A percentile compares a stretch with the other conserved stretches of the same genome.
Conservation (phyloP, 1,284 basidiomycete genomes). For the Tremellales sp. region DNA sequence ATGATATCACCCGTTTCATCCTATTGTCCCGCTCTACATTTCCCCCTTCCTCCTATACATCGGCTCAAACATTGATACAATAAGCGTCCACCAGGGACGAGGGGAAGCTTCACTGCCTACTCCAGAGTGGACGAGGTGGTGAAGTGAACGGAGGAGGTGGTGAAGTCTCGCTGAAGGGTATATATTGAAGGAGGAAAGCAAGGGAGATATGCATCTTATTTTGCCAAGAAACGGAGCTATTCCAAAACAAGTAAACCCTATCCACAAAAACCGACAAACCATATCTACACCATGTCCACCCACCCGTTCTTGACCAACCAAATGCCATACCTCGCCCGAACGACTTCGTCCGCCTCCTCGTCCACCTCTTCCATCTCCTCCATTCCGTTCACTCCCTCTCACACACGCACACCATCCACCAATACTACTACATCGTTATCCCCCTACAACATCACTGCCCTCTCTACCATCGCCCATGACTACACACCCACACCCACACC, state of each 20-base stretch:
- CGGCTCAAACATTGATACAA: too few relatives aligned
- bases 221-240: too few relatives aligned
- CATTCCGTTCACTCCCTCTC: neutral
- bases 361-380: neutral
- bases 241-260: too few relatives aligned
- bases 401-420: neutral
- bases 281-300: constrained; percentile 2
- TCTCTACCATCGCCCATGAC: neutral
- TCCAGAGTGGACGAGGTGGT: too few relatives aligned
- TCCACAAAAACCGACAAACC: neutral
- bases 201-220: too few relatives aligned
- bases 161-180: neutral
- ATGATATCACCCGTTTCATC: too few relatives aligned
- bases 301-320: constrained; percentile 17
- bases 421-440: neutral
- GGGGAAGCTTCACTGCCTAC: too few relatives aligned
- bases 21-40: too few relatives aligned
- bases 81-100: too few relatives aligned
- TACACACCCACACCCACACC: too few relatives aligned
- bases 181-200: neutral
- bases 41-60: too few relatives aligned
- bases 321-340: constrained; percentile 14
- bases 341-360: neutral
- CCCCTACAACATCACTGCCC: neutral
- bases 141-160: neutral